Percentiles rank a stretch among this genome's conserved stretches.
These are phyloP conservation scores for Metschnikowia vanudenii DNA, from an alignment of 805 yeast genomes.

Conservation along the genomic window DNA sequence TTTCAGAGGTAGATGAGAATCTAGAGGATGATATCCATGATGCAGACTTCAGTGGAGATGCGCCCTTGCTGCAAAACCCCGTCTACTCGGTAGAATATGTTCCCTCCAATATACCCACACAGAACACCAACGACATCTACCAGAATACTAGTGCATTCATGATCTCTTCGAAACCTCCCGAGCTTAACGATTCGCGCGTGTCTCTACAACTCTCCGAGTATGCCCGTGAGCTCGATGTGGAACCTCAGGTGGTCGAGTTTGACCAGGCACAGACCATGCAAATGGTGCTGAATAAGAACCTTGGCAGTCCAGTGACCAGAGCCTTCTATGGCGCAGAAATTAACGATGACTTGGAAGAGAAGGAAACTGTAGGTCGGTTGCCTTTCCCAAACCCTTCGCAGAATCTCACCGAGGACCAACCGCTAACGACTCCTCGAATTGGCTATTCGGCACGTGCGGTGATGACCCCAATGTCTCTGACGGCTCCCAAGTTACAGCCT, in stretches of 20 bases:
- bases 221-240: slow-evolving; percentile 18
- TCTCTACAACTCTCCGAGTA: slow-evolving; percentile 18
- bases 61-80: neutral
- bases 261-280: slow-evolving; percentile 6
- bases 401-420: slow-evolving; percentile 16
- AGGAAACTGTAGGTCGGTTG: neutral
- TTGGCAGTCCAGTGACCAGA: slow-evolving; percentile 4
- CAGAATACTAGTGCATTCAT: slow-evolving; percentile 18
- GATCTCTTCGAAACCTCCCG: slow-evolving; percentile 14
- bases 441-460: slow-evolving; percentile 7
- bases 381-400: slow-evolving; percentile 18
- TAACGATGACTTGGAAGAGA: neutral
- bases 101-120: neutral
- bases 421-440: slow-evolving; percentile 3
- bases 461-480: slow-evolving; percentile 8
- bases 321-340: neutral
- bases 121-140: slow-evolving; percentile 8
- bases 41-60: neutral
- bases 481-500: slow-evolving; percentile 22
- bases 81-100: neutral
- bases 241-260: slow-evolving; percentile 14
- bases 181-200: slow-evolving; percentile 11
- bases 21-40: slow-evolving; percentile 3
- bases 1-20: slow-evolving; percentile 10
- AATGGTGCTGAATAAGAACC: slow-evolving; percentile 10